Evolutionary conservation across 306 rosid species (phyloP), one percentile per base, ranked within the genome.

Genomic region (Vigna reflexopilosa): DNA sequence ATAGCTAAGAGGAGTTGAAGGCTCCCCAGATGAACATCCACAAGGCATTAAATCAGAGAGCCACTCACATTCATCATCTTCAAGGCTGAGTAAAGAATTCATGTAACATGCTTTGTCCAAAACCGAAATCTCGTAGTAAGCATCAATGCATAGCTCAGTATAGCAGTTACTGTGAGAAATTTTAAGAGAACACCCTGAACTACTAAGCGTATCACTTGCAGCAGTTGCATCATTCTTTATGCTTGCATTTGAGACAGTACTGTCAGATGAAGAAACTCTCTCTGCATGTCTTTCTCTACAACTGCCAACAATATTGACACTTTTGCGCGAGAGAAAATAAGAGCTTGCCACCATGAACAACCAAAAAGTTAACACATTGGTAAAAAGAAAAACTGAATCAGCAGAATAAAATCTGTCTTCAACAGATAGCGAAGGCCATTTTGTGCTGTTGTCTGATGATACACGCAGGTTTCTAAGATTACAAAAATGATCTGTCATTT

Each of bases 1-100:
- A n/a, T 57, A 57, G 36, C 64, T 10, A 57, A 2, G 8, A 57
- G 36, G 64, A 24, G 64, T 24, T 4, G 64, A 57, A 57, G 34
- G 63, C 16, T 56, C 3, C 34, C 24, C 63, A 56, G 6, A 22
- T 56, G 63, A 26, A 58, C 82, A 4, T 34, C 8, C 40, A 34
- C 40, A 34, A 34, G 42, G 42, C 42, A 36, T 7, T 36, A 6
- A 36, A 36, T 36, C 42, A 36, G 42, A 36, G 42, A 6, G 42
- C 42, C 42, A 80, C 28, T 61, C 82, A 19, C 22, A 58, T 36
- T 85, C 90, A 73, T 83, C 88, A 7, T 63, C 80, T 32, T 85
- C 88, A 55, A 89, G 86, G 77, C 51, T 65, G 52, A 87, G 36
- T 13, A 89, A 81, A 22, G 91, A 85, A 15, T 67, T 44, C 72